Evolutionary conservation across 192 early-diverging fungal genomes (phyloP), one percentile per base, ranked within the genome.

Genomic region (Backusella westeae): DNA sequence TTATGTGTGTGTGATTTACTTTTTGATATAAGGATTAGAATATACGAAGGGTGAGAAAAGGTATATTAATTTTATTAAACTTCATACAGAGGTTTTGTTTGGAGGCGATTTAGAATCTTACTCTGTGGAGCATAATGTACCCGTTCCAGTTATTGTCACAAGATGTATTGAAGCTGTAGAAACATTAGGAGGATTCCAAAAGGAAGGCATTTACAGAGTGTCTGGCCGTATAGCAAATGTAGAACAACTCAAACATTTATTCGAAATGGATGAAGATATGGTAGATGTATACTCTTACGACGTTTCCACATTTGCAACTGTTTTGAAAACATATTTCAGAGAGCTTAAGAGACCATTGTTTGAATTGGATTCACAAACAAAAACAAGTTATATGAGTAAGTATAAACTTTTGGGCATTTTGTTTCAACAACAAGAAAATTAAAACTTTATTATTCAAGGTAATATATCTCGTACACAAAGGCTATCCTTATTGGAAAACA

Each of bases 281-380:
- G 34, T 44, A 19, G 69, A 74, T n/a, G 35, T 77, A 14, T 76
- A 77, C 8, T 72, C 59, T 26, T 83, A 86, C 17, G 92, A 93
- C 66, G 83, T 90, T 12, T 81, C 90, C 29, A 85, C 87, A 0
- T 82, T 93, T 34, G 89, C 91, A 0, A 86, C 82, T 1, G 77
- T 93, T 0, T 77, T 93, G 17, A 93, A 93, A 69, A 80, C 87
- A 38, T 93, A 89, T 77, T 75, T 92, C 4, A 81, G 92, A 12
- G 86, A 91, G 70, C 76, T 93, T 4, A 84, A 87, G 14, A 79
- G 84, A 32, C 91, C 91, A 36, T 59, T 93, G 32, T 85, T 93
- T 41, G 77, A 86, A 0, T 85, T 91, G 65, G 39, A 81, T 7
- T 39, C 86, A 15, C 82, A 84, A 19, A 86, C 83, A 15, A 74